Evolutionary conservation across 805 yeast species (phyloP).

Genomic region (Kazachstania bromeliacearum): DNA sequence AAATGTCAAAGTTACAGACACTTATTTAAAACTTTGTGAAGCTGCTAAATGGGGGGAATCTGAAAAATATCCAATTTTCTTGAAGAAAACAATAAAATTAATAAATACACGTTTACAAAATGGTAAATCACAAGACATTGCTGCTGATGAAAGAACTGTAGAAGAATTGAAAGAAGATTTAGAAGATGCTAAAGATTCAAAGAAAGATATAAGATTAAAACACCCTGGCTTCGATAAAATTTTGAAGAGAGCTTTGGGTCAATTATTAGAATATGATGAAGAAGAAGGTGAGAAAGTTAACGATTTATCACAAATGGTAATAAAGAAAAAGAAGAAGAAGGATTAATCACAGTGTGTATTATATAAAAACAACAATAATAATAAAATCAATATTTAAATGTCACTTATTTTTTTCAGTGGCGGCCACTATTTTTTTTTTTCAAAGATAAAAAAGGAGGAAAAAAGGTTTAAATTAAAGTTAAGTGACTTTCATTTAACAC

Average conservation of each 20-base stretch:
- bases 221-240: constrained; percentile 10
- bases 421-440: not conserved
- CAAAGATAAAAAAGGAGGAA: not conserved
- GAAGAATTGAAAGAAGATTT: constrained; percentile 48
- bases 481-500: too few relatives aligned
- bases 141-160: constrained; percentile 36
- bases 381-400: not conserved
- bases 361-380: not conserved
- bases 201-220: constrained; percentile 7
- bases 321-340: constrained; percentile 35
- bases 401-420: not conserved
- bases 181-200: constrained; percentile 32
- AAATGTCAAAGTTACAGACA: constrained; percentile 6
- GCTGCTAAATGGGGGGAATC: constrained; percentile 16
- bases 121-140: constrained; percentile 23
- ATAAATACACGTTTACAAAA: constrained; percentile 34
- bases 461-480: too few relatives aligned
- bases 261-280: constrained; percentile 8
- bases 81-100: constrained; percentile 40
- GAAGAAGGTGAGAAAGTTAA: constrained; percentile 33
- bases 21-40: constrained; percentile 14
- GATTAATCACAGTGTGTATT: not conserved
- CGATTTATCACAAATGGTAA: constrained; percentile 55
- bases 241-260: constrained; percentile 10
- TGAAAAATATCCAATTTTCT: constrained; percentile 2